Percentiles rank a stretch among this genome's conserved stretches.
phyloP scores from a whole-genome alignment of 345 rosid species.

The Bruguiera sexangula region DNA sequence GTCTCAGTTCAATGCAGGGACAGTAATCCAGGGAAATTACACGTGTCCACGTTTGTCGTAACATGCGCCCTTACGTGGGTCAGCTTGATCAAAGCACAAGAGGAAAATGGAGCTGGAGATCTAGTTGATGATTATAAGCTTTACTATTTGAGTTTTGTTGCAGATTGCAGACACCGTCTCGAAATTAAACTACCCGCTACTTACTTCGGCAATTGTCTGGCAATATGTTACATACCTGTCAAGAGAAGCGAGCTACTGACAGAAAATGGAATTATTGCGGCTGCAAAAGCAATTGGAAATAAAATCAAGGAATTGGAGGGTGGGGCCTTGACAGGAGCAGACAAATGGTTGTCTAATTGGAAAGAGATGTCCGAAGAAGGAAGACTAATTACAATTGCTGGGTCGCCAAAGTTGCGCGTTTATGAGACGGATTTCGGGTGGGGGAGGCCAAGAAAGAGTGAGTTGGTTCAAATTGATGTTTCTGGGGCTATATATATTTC shows the following conservation, averaged over 20 bases:
- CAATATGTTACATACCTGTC: slow-evolving; percentile 1
- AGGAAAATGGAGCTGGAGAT: neutral
- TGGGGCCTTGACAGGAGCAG: slow-evolving; percentile 21
- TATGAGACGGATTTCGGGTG: slow-evolving; percentile 42
- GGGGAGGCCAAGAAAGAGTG: slow-evolving; percentile 39
- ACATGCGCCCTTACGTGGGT: slow-evolving; percentile 37
- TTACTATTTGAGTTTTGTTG: slow-evolving; percentile 19
- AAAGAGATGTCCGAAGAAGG: slow-evolving; percentile 2
- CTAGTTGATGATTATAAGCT: neutral
- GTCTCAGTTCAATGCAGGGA: neutral
- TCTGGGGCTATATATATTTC: slow-evolving; percentile 11
- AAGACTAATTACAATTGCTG: slow-evolving; percentile 13
- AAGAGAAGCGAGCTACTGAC: slow-evolving; percentile 23
- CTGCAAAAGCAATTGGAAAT: slow-evolving; percentile 32
- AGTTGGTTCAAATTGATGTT: slow-evolving; percentile 27
- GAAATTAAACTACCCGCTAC: slow-evolving; percentile 15
- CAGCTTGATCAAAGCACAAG: slow-evolving; percentile 23
- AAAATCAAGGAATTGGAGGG: slow-evolving; percentile 22
- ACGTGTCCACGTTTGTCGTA: slow-evolving; percentile 26
- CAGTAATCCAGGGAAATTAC: too few relatives aligned
- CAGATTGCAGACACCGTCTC: slow-evolving; percentile 25
- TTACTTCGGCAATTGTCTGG: slow-evolving; percentile 41
- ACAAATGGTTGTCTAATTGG: slow-evolving; percentile 14
- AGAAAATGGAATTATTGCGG: slow-evolving; percentile 30
- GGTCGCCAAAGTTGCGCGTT: slow-evolving; percentile 27